phyloP scores from a whole-genome alignment of 2,329 filamentous ascomycete species.

The Blastomyces parvus region DNA sequence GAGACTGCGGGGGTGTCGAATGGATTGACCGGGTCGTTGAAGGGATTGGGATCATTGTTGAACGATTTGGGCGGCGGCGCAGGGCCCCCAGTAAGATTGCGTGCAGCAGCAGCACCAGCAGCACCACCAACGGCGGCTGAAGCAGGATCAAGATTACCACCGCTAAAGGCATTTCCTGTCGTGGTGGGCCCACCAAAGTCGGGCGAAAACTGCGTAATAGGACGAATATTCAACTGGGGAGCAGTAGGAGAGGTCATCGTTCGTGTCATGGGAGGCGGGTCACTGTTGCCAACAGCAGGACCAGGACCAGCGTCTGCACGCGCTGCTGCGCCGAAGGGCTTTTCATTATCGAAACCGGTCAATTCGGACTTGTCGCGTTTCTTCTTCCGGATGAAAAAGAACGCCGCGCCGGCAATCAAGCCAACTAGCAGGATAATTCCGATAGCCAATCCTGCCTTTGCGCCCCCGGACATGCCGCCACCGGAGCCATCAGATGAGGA shows the following conservation, averaged over 20 bases:
- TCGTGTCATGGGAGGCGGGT: constrained; percentile 26
- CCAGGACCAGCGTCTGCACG: constrained; percentile 4
- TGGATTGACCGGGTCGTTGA: constrained; percentile 55
- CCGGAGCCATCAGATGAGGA: constrained; percentile 23
- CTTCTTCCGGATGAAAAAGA: constrained; percentile 67
- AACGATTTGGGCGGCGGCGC: constrained; percentile 33
- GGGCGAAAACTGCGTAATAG: constrained; percentile 73
- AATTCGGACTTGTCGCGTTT: constrained; percentile 39
- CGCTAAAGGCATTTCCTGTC: constrained; percentile 12
- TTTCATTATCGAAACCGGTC: constrained; percentile 29
- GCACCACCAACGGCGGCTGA: constrained; percentile 18
- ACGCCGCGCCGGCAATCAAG: constrained; percentile 55
- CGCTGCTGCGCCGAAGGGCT: constrained; percentile 19
- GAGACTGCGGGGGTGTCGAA: constrained; percentile 56
- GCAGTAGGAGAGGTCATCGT: constrained; percentile 44
- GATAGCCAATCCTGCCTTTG: constrained; percentile 75
- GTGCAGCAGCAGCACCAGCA: constrained; percentile 22
- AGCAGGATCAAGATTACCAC: constrained; percentile 19
- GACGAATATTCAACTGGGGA: constrained; percentile 75
- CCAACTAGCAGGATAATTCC: constrained; percentile 65
- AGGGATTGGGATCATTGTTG: constrained; percentile 36
- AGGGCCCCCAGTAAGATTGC: constrained; percentile 28
- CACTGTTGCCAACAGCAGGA: constrained; percentile 22
- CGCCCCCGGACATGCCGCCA: constrained; percentile 37
- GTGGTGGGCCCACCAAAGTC: constrained; percentile 42